Evolutionary conservation across 176 grass and related monocot species (phyloP).

Genomic region (Puccinellia tenuiflora): DNA sequence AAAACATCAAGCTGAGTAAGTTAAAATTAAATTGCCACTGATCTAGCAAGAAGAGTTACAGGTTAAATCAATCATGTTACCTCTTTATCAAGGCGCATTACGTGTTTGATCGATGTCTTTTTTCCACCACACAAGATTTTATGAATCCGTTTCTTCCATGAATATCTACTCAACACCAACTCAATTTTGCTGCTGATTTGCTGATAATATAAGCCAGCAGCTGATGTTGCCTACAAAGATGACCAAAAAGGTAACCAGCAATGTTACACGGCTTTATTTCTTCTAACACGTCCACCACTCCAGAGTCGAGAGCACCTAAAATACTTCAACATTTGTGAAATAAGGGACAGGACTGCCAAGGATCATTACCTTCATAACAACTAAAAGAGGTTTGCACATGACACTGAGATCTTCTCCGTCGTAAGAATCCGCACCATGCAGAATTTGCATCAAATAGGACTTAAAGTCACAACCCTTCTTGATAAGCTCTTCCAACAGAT

Average conservation of each 20-base stretch:
- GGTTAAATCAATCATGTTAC: constrained; percentile 29
- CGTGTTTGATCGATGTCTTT: constrained; percentile 55
- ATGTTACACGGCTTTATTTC: background rate
- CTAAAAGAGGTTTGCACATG: constrained; percentile 56
- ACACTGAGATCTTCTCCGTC: constrained; percentile 59
- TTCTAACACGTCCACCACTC: background rate
- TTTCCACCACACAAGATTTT: constrained; percentile 45
- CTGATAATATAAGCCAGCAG: constrained; percentile 65
- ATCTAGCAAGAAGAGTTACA: background rate
- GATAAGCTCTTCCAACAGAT: constrained; percentile 71
- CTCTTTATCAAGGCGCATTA: constrained; percentile 58
- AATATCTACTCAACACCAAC: constrained; percentile 50
- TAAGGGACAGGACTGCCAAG: background rate
- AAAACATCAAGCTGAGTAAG: background rate
- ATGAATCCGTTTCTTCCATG: constrained; percentile 70
- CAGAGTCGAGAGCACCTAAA: background rate
- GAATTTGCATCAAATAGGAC: constrained; percentile 60
- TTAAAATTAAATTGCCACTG: constrained; percentile 5
- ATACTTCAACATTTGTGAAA: background rate
- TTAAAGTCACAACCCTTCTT: constrained; percentile 51
- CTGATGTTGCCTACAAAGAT: constrained; percentile 54
- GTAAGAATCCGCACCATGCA: constrained; percentile 48
- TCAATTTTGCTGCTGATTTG: constrained; percentile 46
- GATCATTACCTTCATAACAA: constrained; percentile 62
- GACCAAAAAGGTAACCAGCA: background rate